Conservation (phyloP, 768 basidiomycete species). For the Collybiopsis luxurians region DNA sequence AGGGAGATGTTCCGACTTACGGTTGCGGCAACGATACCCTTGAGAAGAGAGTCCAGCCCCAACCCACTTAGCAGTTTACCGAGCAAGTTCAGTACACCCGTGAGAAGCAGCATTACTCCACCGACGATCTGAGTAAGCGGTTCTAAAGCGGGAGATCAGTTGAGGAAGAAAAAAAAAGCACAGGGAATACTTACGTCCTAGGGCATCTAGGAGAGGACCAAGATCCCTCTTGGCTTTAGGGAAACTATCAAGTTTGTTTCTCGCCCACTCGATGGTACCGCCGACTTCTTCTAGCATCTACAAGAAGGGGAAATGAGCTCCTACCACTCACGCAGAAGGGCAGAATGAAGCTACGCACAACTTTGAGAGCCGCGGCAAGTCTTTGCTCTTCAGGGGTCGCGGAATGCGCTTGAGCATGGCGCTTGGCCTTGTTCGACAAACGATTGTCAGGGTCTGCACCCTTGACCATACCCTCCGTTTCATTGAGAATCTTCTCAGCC, state of each 20-base stretch:
- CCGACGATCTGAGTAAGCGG: slow-evolving; percentile 37
- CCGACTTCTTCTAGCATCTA: slow-evolving; percentile 34
- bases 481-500: slow-evolving; percentile 34
- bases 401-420: slow-evolving; percentile 31
- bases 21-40: slow-evolving; percentile 29
- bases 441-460: slow-evolving; percentile 36
- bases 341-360: slow-evolving; percentile 18
- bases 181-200: slow-evolving; percentile 25
- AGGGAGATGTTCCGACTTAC: slow-evolving; percentile 11
- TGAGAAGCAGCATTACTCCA: slow-evolving; percentile 32
- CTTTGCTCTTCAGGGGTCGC: slow-evolving; percentile 36
- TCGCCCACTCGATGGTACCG: slow-evolving; percentile 37
- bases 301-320: neutral
- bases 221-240: slow-evolving; percentile 37
- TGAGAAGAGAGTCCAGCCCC: slow-evolving; percentile 29
- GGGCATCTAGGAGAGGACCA: slow-evolving; percentile 33
- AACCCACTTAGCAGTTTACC: slow-evolving; percentile 30
- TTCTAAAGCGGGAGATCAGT: slow-evolving; percentile 15
- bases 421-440: slow-evolving; percentile 31
- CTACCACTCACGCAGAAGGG: too few relatives aligned
- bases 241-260: slow-evolving; percentile 31
- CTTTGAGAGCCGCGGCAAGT: slow-evolving; percentile 35
- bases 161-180: neutral
- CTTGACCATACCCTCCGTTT: slow-evolving; percentile 32
- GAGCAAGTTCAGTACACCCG: slow-evolving; percentile 33